phyloP scores from a whole-genome alignment of 352 stramenopile genomes.

The Globisporangium alternatum region DNA sequence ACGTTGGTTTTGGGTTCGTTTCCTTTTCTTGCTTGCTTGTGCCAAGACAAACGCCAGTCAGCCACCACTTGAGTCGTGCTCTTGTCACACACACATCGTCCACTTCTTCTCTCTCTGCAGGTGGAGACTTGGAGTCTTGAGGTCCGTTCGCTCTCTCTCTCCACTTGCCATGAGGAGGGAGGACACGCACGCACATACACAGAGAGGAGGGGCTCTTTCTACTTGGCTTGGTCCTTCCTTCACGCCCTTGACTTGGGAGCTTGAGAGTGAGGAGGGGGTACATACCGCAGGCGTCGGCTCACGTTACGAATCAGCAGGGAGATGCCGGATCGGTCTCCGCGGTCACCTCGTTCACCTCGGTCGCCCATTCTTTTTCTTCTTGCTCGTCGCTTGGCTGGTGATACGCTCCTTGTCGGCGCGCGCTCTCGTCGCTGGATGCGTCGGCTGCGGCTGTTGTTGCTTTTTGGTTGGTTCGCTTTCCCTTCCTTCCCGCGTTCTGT shows the following conservation, averaged over 20 bases:
- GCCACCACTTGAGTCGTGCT: conserved; percentile 1
- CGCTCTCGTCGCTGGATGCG: not conserved
- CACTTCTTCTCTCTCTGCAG: conserved; percentile 8
- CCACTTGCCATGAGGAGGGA: not conserved
- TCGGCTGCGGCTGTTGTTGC: not conserved
- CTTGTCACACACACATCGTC: conserved; percentile 3
- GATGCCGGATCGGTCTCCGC: conserved; percentile 73
- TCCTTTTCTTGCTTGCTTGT: not conserved
- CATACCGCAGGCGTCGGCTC: conserved; percentile 80
- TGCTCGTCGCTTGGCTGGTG: not conserved
- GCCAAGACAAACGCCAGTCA: not conserved
- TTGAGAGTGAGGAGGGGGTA: conserved; percentile 1
- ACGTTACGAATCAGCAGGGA: conserved; percentile 94
- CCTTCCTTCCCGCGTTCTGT: not conserved
- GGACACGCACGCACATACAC: conserved; percentile 6
- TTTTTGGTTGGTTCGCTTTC: conserved; percentile 9
- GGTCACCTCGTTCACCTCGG: conserved; percentile 10
- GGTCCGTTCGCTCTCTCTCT: not conserved
- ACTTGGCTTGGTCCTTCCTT: conserved; percentile 10
- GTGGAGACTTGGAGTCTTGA: conserved; percentile 11
- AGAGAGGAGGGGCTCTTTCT: not conserved
- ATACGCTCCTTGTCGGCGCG: not conserved
- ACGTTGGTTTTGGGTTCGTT: conserved; percentile 11
- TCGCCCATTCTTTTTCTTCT: conserved; percentile 12
- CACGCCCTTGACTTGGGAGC: not conserved